phyloP scores from a whole-genome alignment of 352 stramenopile species.

The Phytopythium kandeliae region DNA sequence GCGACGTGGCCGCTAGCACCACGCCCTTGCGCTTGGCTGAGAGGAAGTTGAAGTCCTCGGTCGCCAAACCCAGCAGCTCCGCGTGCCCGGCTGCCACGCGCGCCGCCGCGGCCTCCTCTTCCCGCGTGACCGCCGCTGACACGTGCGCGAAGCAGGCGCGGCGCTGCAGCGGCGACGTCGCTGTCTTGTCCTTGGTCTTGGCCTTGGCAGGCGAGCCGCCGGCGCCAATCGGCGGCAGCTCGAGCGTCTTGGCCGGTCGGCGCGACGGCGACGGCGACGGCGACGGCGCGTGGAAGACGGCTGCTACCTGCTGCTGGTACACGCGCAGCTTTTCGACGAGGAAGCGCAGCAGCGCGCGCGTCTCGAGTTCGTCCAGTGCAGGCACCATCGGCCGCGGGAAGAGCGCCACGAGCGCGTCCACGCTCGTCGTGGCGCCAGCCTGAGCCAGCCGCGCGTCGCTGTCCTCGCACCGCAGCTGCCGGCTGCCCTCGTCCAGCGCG shows the following conservation, averaged over 20 bases:
- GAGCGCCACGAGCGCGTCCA: conserved; percentile 27
- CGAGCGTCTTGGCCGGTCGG: conserved; percentile 22
- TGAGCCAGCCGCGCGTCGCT: conserved; percentile 13
- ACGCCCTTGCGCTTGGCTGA: background rate
- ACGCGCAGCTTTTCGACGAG: conserved; percentile 58
- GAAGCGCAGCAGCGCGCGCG: conserved; percentile 41
- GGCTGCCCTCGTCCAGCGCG: conserved; percentile 26
- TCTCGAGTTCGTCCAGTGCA: conserved; percentile 53
- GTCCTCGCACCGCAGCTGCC: conserved; percentile 4
- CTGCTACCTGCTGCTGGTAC: conserved; percentile 50
- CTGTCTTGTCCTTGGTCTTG: background rate
- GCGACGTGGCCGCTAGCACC: background rate
- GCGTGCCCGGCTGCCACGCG: conserved; percentile 9
- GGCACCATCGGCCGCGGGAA: conserved; percentile 19
- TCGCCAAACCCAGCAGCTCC: conserved; percentile 31
- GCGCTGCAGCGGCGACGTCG: conserved; percentile 38
- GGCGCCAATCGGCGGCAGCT: conserved; percentile 41
- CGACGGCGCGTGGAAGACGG: conserved; percentile 22
- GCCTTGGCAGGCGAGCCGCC: background rate
- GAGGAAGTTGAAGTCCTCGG: conserved; percentile 39
- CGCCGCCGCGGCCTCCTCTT: conserved; percentile 11
- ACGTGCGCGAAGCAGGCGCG: conserved; percentile 38
- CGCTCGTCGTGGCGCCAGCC: conserved; percentile 23
- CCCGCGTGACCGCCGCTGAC: conserved; percentile 16
- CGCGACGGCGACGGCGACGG: too few species aligned